Conservation (phyloP, 495 filamentous ascomycete species). For the Penicillium roqueforti region DNA sequence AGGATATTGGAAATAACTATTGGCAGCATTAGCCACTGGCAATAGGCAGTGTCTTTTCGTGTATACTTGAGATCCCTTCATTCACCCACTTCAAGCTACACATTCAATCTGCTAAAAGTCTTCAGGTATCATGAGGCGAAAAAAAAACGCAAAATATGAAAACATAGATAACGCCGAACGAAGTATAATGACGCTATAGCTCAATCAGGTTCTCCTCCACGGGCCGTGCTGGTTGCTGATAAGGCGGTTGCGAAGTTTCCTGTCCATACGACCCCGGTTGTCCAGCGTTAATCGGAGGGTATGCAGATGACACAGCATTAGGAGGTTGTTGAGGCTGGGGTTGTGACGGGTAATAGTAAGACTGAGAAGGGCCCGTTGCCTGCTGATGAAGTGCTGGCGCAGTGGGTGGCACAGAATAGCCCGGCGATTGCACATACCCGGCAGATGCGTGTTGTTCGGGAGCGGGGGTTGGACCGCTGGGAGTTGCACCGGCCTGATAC, state of each 20-base stretch:
- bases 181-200: slow-evolving; percentile 31
- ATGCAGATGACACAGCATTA: slow-evolving; percentile 32
- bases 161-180: slow-evolving; percentile 4
- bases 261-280: slow-evolving; percentile 54
- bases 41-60: not conserved
- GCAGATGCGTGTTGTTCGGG: slow-evolving; percentile 27
- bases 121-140: slow-evolving; percentile 25
- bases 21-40: too few relatives aligned
- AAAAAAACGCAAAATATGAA: slow-evolving; percentile 3
- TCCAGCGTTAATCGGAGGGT: slow-evolving; percentile 27
- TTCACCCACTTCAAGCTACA: slow-evolving; percentile 2
- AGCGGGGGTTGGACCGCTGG: slow-evolving; percentile 14
- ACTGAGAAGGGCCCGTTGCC: slow-evolving; percentile 29
- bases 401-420: slow-evolving; percentile 30
- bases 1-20: not conserved
- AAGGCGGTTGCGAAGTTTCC: slow-evolving; percentile 58
- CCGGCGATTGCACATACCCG: slow-evolving; percentile 28
- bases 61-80: not conserved
- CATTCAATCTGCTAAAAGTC: slow-evolving; percentile 8
- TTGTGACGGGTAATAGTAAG: slow-evolving; percentile 33
- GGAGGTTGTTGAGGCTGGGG: slow-evolving; percentile 44
- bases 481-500: slow-evolving; percentile 30
- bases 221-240: slow-evolving; percentile 42
- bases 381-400: slow-evolving; percentile 25
- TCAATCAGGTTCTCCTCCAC: slow-evolving; percentile 94